Conservation (phyloP, 1,139 yeast species). For the Nakaseomyces delphensis region DNA sequence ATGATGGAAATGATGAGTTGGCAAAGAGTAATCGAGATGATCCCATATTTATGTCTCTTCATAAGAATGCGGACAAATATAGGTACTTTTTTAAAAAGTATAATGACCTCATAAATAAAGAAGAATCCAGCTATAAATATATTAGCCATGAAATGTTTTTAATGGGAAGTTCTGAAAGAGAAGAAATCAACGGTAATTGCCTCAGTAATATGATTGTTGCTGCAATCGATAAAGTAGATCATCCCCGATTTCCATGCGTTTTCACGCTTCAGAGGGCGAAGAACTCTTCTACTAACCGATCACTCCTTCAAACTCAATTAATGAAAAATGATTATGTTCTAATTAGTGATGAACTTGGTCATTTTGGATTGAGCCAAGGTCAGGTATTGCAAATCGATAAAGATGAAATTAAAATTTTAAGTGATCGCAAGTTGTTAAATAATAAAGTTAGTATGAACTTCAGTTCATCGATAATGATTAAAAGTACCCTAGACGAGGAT, state of each 20-base stretch:
- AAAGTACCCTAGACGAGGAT: not conserved
- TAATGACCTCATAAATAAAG: conserved; percentile 66
- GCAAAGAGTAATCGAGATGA: conserved; percentile 34
- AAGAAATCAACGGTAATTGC: conserved; percentile 50
- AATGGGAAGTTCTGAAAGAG: conserved; percentile 49
- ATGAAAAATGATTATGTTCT: conserved; percentile 49
- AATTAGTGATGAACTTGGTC: conserved; percentile 74
- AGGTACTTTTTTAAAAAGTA: conserved; percentile 55
- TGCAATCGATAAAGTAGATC: conserved; percentile 15
- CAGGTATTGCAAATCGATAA: conserved; percentile 38
- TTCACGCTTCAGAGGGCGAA: conserved; percentile 25
- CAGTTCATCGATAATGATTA: conserved; percentile 2
- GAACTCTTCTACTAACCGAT: conserved; percentile 19
- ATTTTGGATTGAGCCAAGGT: conserved; percentile 65
- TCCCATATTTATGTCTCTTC: conserved; percentile 35
- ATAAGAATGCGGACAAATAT: conserved; percentile 22
- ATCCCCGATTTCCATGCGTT: not conserved
- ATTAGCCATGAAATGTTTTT: conserved; percentile 46
- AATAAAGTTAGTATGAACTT: conserved; percentile 5
- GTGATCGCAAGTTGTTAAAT: conserved; percentile 45
- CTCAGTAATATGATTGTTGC: conserved; percentile 39
- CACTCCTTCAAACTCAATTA: conserved; percentile 38
- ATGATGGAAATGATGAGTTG: conserved; percentile 11
- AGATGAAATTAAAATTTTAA: conserved; percentile 36
- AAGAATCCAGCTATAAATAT: conserved; percentile 45